Conservation (phyloP, 768 basidiomycete genomes). For the Strobilomyces confusus region DNA sequence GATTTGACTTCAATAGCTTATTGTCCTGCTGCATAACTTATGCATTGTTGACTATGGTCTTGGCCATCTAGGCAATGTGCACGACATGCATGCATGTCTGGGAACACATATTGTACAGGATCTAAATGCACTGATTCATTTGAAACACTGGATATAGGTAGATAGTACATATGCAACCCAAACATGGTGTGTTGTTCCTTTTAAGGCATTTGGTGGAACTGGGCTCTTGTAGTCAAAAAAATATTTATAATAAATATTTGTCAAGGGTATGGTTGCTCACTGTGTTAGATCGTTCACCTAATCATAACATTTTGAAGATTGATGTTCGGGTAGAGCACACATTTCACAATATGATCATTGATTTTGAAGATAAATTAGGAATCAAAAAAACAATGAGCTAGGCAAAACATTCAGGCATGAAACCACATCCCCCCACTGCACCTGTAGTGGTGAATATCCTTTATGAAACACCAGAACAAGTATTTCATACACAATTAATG, state of each 20-base stretch:
- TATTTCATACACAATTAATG: neutral
- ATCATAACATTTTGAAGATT: neutral
- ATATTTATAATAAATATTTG: neutral
- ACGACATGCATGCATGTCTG: no score
- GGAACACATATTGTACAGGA: neutral
- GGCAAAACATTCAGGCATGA: neutral
- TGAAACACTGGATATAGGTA: no score
- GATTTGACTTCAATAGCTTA: neutral
- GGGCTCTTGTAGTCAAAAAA: neutral
- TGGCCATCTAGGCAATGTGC: no score
- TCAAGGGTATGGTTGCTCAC: neutral
- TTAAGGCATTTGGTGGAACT: neutral
- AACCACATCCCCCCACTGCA: neutral
- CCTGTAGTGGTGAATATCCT: neutral
- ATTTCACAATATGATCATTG: neutral
- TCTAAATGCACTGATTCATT: neutral
- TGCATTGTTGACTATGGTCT: no score
- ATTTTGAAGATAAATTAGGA: neutral
- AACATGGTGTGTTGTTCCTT: neutral
- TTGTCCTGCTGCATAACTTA: no score
- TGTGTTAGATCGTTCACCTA: neutral
- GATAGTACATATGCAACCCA: neutral
- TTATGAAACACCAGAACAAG: neutral
- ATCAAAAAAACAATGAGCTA: neutral
- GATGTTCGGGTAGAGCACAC: neutral